Percentiles rank a stretch among this genome's conserved stretches.
Conservation (phyloP, 192 early-diverging fungal species). For the Geranomyces michiganensis region DNA sequence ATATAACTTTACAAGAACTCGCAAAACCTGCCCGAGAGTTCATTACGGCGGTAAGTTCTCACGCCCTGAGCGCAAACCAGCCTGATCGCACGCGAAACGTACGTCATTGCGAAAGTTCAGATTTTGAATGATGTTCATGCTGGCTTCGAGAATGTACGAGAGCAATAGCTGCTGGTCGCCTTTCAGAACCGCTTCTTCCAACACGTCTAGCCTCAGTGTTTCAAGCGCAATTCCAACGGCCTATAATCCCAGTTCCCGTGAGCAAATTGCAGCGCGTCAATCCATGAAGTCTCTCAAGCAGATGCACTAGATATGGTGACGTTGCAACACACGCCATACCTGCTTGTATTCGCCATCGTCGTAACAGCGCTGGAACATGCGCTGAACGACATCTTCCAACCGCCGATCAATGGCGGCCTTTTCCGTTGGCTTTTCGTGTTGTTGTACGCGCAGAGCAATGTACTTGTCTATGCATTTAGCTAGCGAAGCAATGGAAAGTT, state of each 20-base stretch:
- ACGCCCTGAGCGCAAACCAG: no score
- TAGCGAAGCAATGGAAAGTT: constrained; percentile 27
- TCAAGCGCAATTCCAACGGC: constrained; percentile 97
- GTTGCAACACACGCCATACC: constrained; percentile 19
- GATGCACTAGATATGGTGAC: background rate
- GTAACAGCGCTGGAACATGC: constrained; percentile 94
- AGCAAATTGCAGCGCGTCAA: no score
- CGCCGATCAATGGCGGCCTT: constrained; percentile 69
- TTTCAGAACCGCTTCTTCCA: constrained; percentile 80
- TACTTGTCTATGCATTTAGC: constrained; percentile 95
- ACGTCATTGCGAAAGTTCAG: constrained; percentile 83
- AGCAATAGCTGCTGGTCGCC: constrained; percentile 66
- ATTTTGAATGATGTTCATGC: constrained; percentile 83
- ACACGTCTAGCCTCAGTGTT: constrained; percentile 83
- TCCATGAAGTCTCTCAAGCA: no score
- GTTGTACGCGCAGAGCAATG: constrained; percentile 69
- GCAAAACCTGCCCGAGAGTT: constrained; percentile 57
- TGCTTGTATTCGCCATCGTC: constrained; percentile 84
- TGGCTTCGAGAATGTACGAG: constrained; percentile 81
- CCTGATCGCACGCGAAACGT: background rate
- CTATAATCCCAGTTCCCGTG: no score
- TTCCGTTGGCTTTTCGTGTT: constrained; percentile 43
- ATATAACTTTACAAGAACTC: constrained; percentile 76
- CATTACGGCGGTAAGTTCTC: background rate
- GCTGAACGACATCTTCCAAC: constrained; percentile 87